Evolutionary conservation across 257 asterid species (phyloP).

Genomic region (Primulina huaijiensis): DNA sequence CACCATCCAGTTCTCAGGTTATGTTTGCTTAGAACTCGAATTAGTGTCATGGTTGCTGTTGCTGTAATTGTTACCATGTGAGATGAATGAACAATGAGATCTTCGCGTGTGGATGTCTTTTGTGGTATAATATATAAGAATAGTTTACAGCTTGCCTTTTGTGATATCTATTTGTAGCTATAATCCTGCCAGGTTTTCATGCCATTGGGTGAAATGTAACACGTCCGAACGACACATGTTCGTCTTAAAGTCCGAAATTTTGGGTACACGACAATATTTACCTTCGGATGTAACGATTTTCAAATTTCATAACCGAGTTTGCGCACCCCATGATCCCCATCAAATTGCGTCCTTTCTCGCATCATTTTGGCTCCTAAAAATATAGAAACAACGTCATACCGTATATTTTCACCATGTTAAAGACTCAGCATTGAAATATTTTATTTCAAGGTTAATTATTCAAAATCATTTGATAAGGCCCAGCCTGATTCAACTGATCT

Average conservation of each 20-base stretch:
- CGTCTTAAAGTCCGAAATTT: not conserved
- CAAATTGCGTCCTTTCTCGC: no score
- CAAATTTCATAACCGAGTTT: not conserved
- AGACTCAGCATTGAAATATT: not conserved
- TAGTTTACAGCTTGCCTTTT: not conserved
- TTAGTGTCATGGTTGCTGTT: not conserved
- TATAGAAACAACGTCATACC: not conserved
- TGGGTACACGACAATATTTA: not conserved
- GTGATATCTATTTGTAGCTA: not conserved
- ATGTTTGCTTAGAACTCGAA: slow-evolving; percentile 60
- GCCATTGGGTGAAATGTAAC: not conserved
- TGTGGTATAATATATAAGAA: slow-evolving; percentile 22
- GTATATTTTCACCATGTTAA: not conserved
- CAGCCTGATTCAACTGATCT: not conserved
- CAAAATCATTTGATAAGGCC: not conserved
- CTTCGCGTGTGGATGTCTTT: slow-evolving; percentile 26
- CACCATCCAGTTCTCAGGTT: slow-evolving; percentile 89
- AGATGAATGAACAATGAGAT: slow-evolving; percentile 24
- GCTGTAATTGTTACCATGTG: slow-evolving; percentile 22
- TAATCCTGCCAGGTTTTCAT: not conserved
- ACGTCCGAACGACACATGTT: not conserved
- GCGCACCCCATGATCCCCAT: not conserved
- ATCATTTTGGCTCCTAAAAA: no score
- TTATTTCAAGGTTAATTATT: not conserved
- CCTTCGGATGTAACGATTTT: not conserved